Conservation (phyloP, 192 early-diverging fungal genomes). For the Pilaira anomala region DNA sequence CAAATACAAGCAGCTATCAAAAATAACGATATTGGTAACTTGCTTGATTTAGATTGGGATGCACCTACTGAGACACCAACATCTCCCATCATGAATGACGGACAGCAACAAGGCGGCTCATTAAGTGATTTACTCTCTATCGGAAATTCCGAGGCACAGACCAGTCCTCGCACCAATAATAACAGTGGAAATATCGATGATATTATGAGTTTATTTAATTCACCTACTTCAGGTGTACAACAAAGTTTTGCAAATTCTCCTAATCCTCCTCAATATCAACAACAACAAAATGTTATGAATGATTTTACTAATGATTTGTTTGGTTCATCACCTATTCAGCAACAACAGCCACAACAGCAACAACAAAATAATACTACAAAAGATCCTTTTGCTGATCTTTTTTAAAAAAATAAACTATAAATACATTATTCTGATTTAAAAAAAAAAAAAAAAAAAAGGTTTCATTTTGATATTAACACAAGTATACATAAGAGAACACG, state of each 20-base stretch:
- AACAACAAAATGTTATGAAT: background rate
- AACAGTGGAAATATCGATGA: slow-evolving; percentile 15
- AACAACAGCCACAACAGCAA: slow-evolving; percentile 35
- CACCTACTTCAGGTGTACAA: background rate
- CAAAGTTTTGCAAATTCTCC: slow-evolving; percentile 14
- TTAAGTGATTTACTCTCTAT: slow-evolving; percentile 43
- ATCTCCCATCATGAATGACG: slow-evolving; percentile 16
- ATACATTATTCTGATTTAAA: background rate
- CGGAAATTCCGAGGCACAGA: slow-evolving; percentile 22
- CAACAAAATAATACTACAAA: slow-evolving; percentile 18
- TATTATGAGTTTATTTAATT: slow-evolving; percentile 26
- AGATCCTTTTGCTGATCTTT: slow-evolving; percentile 40
- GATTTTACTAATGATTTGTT: slow-evolving; percentile 17
- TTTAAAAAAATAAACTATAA: slow-evolving; percentile 12
- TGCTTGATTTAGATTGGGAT: slow-evolving; percentile 72
- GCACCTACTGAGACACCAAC: slow-evolving; percentile 33
- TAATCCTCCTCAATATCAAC: background rate
- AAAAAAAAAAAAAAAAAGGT: background rate
- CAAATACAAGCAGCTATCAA: slow-evolving; percentile 44
- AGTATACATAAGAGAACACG: too few relatives aligned
- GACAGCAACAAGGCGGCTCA: slow-evolving; percentile 33
- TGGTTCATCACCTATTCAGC: slow-evolving; percentile 5
- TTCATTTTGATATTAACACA: too few relatives aligned
- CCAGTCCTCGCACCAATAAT: background rate
- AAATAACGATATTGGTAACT: slow-evolving; percentile 59